Evolutionary conservation across 768 basidiomycete genomes (phyloP).

Genomic region (Naganishia onofrii): DNA sequence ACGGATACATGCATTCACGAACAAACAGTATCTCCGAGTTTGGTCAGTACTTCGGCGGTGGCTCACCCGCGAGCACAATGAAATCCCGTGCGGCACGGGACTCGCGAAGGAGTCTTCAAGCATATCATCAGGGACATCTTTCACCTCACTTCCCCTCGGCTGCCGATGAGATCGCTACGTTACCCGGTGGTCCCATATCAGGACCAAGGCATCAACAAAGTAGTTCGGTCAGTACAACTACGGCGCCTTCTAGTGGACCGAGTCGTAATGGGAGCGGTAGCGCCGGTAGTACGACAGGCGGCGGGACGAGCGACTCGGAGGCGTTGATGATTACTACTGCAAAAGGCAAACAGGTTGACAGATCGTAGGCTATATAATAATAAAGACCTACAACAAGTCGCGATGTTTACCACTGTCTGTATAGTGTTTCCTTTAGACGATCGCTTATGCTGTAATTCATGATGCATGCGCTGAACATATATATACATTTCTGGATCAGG

Average conservation of each 20-base stretch:
- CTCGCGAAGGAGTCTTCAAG: constrained; percentile 8
- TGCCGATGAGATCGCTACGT: neutral
- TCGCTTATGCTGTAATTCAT: too few species aligned
- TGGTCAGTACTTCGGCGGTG: neutral
- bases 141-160: constrained; percentile 2
- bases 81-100: constrained; percentile 2
- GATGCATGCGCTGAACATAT: too few species aligned
- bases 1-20: constrained; percentile 24
- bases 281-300: constrained; percentile 12
- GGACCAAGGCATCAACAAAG: neutral
- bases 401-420: neutral
- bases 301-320: constrained; percentile 13
- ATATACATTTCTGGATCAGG: too few species aligned
- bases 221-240: constrained; percentile 9
- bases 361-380: constrained; percentile 1
- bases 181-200: neutral
- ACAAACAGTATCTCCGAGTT: constrained; percentile 24
- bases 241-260: constrained; percentile 13
- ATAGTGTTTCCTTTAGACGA: too few species aligned
- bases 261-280: constrained; percentile 16
- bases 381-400: neutral
- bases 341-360: constrained; percentile 16
- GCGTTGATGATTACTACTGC: constrained; percentile 20
- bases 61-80: constrained; percentile 9
- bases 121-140: constrained; percentile 17